A percentile compares a stretch with the other conserved stretches of the same genome.
phyloP scores from a whole-genome alignment of 257 asterid species.

The Plantago major region DNA sequence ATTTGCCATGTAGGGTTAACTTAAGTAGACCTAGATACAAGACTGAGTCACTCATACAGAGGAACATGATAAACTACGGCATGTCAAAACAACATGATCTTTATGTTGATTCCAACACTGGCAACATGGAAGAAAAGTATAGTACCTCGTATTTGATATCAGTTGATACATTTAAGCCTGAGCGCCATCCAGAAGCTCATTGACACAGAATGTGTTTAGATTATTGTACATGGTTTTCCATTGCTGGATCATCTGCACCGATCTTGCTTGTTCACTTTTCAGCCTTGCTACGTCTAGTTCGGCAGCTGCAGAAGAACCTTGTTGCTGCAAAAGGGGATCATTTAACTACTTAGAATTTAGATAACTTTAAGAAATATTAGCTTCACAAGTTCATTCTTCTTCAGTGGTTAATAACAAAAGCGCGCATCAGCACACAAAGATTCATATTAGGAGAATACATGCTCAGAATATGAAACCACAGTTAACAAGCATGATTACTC shows the following conservation, averaged over 20 bases:
- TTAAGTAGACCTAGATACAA: too few relatives aligned
- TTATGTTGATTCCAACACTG: not conserved
- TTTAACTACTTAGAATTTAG: not conserved
- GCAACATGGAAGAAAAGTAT: not conserved
- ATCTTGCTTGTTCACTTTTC: slow-evolving; percentile 44
- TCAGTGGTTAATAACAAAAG: too few relatives aligned
- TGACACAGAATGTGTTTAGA: slow-evolving; percentile 59
- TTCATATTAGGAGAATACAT: too few relatives aligned
- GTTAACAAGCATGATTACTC: too few relatives aligned
- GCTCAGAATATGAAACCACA: too few relatives aligned
- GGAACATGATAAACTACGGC: too few relatives aligned
- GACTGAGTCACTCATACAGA: too few relatives aligned
- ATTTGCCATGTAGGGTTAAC: too few relatives aligned
- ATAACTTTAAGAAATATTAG: not conserved
- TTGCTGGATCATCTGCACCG: slow-evolving; percentile 57
- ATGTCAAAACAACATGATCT: too few relatives aligned
- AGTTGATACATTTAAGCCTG: slow-evolving; percentile 26
- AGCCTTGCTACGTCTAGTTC: slow-evolving; percentile 70
- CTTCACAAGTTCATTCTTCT: too few relatives aligned
- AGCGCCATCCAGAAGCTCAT: slow-evolving; percentile 55
- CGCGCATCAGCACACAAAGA: too few relatives aligned
- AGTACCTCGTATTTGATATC: slow-evolving; percentile 12
- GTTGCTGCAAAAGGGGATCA: slow-evolving; percentile 39
- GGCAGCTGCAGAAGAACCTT: slow-evolving; percentile 71
- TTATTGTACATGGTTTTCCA: slow-evolving; percentile 57